Conservation (phyloP, 2,329 filamentous ascomycete genomes). For the Dryadomyces quercivorus region DNA sequence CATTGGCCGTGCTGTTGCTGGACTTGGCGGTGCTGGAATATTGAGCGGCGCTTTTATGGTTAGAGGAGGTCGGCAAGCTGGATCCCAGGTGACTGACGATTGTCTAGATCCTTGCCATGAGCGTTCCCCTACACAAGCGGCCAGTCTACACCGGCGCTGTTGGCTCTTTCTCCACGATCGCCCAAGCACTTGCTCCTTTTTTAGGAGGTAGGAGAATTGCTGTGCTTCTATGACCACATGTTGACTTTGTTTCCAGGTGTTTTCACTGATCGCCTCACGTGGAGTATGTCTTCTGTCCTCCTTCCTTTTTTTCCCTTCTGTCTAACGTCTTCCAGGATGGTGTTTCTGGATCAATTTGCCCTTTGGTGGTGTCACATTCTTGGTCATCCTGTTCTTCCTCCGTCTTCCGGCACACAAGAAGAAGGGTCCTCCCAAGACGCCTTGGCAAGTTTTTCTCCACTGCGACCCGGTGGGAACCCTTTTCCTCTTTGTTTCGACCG, state of each 20-base stretch:
- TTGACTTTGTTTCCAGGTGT: background rate
- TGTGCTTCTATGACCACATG: background rate
- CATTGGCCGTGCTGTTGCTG: slow-evolving; percentile 27
- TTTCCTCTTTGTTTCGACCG: slow-evolving; percentile 17
- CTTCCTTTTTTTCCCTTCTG: background rate
- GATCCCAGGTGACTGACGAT: background rate
- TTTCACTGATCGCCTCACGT: slow-evolving; percentile 5
- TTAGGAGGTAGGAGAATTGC: background rate
- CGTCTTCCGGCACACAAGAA: slow-evolving; percentile 12
- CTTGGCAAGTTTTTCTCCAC: background rate
- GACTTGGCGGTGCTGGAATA: slow-evolving; percentile 22
- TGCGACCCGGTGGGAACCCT: slow-evolving; percentile 8
- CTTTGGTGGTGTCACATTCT: slow-evolving; percentile 6
- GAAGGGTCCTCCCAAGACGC: background rate
- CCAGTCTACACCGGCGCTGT: slow-evolving; percentile 7
- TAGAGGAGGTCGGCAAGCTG: background rate
- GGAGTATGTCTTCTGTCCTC: background rate
- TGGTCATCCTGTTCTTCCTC: slow-evolving; percentile 17
- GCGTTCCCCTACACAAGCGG: slow-evolving; percentile 7
- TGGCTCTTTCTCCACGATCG: slow-evolving; percentile 4
- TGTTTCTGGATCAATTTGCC: slow-evolving; percentile 12
- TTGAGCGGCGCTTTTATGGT: slow-evolving; percentile 4
- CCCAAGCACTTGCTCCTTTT: slow-evolving; percentile 5
- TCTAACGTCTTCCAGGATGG: background rate
- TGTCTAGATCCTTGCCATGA: slow-evolving; percentile 1